These are phyloP conservation scores for Hyaloperonospora brassicae DNA, from an alignment of 352 stramenopile genomes.

Conservation along the genomic window DNA sequence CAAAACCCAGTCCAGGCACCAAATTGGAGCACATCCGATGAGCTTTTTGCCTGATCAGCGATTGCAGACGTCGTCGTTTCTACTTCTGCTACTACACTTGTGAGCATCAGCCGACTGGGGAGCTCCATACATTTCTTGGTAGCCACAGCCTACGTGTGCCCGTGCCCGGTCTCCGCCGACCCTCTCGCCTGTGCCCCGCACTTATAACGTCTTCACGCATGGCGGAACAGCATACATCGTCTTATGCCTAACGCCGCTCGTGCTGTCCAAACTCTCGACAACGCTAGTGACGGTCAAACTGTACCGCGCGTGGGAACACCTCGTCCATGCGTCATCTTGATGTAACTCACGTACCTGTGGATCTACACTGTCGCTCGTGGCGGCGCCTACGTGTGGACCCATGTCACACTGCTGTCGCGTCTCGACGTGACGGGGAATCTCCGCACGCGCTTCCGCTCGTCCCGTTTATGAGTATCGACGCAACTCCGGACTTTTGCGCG, in stretches of 20 bases:
- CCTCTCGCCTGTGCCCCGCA: no score
- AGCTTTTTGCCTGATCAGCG: no score
- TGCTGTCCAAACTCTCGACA: conserved; percentile 30
- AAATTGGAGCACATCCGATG: no score
- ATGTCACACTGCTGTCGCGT: conserved; percentile 13
- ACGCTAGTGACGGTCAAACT: conserved; percentile 38
- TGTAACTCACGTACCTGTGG: conserved; percentile 45
- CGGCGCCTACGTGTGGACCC: conserved; percentile 39
- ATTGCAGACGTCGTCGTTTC: no score
- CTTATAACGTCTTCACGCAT: background rate
- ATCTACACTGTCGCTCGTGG: conserved; percentile 28
- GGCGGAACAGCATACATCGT: conserved; percentile 30
- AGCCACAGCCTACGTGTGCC: no score
- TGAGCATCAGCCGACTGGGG: no score
- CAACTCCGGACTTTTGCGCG: conserved; percentile 26
- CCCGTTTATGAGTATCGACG: conserved; percentile 4
- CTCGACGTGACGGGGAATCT: no score
- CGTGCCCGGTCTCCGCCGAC: no score
- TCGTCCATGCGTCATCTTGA: conserved; percentile 43
- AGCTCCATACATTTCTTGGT: no score
- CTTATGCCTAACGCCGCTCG: conserved; percentile 23
- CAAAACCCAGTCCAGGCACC: no score
- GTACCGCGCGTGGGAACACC: conserved; percentile 38
- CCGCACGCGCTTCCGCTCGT: no score
- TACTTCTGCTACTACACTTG: no score